Conservation (phyloP, 2,329 filamentous ascomycete species). For the Ophiostoma australiae region DNA sequence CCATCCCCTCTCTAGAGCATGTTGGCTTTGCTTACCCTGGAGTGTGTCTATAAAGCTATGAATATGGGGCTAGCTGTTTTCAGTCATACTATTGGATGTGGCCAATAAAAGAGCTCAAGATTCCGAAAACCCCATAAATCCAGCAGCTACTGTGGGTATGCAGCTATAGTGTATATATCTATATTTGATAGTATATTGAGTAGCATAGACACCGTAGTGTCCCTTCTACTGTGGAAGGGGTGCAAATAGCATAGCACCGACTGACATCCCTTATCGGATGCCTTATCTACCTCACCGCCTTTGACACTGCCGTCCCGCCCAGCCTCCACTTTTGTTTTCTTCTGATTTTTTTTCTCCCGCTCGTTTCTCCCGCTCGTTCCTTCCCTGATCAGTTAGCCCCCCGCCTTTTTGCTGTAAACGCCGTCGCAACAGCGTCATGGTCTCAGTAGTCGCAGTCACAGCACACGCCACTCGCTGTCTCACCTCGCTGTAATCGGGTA, state of each 20-base stretch:
- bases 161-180: background rate
- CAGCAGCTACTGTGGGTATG: background rate
- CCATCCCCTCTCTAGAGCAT: constrained; percentile 16
- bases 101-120: background rate
- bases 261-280: background rate
- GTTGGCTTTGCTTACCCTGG: constrained; percentile 1
- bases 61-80: background rate
- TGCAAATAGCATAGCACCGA: background rate
- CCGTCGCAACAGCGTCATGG: constrained; percentile 6
- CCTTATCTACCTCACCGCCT: constrained; percentile 24
- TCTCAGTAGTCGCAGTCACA: background rate
- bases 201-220: background rate
- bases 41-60: background rate
- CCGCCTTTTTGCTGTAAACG: background rate
- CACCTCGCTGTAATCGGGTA: background rate
- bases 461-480: background rate
- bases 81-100: background rate
- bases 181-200: background rate
- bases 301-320: background rate
- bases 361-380: constrained; percentile 14
- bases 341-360: background rate
- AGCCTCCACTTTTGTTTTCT: constrained; percentile 17
- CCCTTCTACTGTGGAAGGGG: background rate
- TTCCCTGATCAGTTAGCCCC: constrained; percentile 12
- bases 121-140: background rate